phyloP scores from a whole-genome alignment of 2,329 filamentous ascomycete species.

The Aspergillus texensis region DNA sequence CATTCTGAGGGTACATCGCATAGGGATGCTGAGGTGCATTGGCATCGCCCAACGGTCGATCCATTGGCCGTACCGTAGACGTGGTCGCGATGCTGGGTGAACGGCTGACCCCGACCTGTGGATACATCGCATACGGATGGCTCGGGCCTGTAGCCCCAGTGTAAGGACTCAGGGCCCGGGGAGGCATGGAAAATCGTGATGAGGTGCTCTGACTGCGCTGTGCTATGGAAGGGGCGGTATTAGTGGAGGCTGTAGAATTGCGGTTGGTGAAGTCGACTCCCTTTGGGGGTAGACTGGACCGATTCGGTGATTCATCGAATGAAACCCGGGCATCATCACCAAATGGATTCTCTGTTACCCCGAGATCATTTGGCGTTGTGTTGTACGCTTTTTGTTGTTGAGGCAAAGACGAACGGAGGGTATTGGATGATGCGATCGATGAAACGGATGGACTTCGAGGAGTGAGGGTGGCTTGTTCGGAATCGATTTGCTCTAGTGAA shows the following conservation, averaged over 20 bases:
- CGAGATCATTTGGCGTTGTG: slow-evolving; percentile 27
- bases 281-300: slow-evolving; percentile 42
- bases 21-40: slow-evolving; percentile 81
- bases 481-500: slow-evolving; percentile 46
- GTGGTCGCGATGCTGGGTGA: slow-evolving; percentile 71
- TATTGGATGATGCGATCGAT: slow-evolving; percentile 38
- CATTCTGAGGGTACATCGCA: slow-evolving; percentile 81
- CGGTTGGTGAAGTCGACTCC: slow-evolving; percentile 32
- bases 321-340: slow-evolving; percentile 39
- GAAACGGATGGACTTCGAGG: slow-evolving; percentile 33
- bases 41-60: slow-evolving; percentile 61
- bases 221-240: slow-evolving; percentile 35
- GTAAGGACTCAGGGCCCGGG: slow-evolving; percentile 64
- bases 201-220: slow-evolving; percentile 48
- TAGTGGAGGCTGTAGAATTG: slow-evolving; percentile 35
- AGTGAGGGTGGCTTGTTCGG: slow-evolving; percentile 34
- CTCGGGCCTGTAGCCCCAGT: slow-evolving; percentile 73
- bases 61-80: slow-evolving; percentile 64
- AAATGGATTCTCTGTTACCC: slow-evolving; percentile 36
- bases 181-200: slow-evolving; percentile 48
- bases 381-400: slow-evolving; percentile 29
- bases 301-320: slow-evolving; percentile 32
- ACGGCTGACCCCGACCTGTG: slow-evolving; percentile 64
- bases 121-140: slow-evolving; percentile 83
- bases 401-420: slow-evolving; percentile 30